These are phyloP conservation scores for Tulasnella sp. DNA, from an alignment of 768 basidiomycete genomes.

Conservation along the genomic window DNA sequence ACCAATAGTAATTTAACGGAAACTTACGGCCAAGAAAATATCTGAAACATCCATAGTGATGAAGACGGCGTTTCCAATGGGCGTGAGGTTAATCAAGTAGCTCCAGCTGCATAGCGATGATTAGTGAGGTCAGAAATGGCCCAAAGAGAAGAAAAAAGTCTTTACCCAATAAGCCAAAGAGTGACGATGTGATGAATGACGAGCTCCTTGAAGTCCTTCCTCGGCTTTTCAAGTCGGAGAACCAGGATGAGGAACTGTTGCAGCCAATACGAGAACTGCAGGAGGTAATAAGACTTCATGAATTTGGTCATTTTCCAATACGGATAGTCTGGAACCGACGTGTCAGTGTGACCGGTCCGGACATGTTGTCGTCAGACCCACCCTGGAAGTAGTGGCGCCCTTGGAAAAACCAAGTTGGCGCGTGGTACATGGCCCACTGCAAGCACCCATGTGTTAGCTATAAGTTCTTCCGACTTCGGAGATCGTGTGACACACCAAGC, in stretches of 20 bases:
- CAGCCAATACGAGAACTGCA: constrained; percentile 91
- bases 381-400: constrained; percentile 85
- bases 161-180: constrained; percentile 86
- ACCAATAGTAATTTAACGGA: not conserved
- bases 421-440: constrained; percentile 75
- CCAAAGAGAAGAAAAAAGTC: constrained; percentile 22
- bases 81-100: constrained; percentile 71
- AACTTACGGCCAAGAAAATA: constrained; percentile 31
- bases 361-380: constrained; percentile 34
- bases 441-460: not conserved
- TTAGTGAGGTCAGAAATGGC: not conserved
- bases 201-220: constrained; percentile 88
- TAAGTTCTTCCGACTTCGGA: not conserved
- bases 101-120: constrained; percentile 60
- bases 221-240: constrained; percentile 85
- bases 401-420: constrained; percentile 83
- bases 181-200: constrained; percentile 91
- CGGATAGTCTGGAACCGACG: constrained; percentile 63
- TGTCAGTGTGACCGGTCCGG: not conserved
- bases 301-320: constrained; percentile 81
- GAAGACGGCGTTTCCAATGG: constrained; percentile 87
- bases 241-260: constrained; percentile 89
- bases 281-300: constrained; percentile 88
- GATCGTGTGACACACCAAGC: constrained; percentile 54
- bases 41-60: constrained; percentile 78